Conservation (phyloP, 106 monocot species). For the Dendrobium chrysotoxum region DNA sequence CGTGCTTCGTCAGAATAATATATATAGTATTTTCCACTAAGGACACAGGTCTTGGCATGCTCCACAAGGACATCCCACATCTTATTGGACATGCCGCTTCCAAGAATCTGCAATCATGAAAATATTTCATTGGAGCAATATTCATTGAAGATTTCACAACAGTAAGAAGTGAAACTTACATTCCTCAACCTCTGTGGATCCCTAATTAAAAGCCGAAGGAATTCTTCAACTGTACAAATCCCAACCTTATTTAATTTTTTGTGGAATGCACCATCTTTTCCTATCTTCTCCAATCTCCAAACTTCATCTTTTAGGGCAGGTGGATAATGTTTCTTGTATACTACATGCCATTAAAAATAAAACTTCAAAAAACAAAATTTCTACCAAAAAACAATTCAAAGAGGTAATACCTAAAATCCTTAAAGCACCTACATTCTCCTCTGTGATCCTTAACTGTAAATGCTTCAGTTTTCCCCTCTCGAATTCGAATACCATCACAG, state of each 20-base stretch:
- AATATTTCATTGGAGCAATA: background rate
- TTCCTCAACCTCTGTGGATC: conserved; percentile 41
- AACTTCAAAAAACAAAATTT: conserved; percentile 1
- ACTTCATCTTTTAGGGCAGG: conserved; percentile 56
- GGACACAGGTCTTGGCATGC: conserved; percentile 58
- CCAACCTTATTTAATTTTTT: conserved; percentile 46
- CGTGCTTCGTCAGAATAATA: conserved; percentile 57
- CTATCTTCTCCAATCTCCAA: conserved; percentile 64
- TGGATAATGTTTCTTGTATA: conserved; percentile 58
- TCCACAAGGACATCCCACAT: conserved; percentile 56
- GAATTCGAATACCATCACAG: conserved; percentile 32
- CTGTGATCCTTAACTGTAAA: conserved; percentile 39
- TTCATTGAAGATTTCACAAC: background rate
- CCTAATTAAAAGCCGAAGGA: conserved; percentile 42
- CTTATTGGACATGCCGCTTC: conserved; percentile 47
- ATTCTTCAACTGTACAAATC: conserved; percentile 53
- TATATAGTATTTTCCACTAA: conserved; percentile 57
- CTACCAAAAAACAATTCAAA: background rate
- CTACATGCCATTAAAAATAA: conserved; percentile 8
- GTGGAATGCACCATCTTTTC: conserved; percentile 66
- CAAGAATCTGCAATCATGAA: conserved; percentile 40
- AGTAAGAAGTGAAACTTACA: conserved; percentile 22
- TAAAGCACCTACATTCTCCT: conserved; percentile 40
- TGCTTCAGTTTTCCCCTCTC: conserved; percentile 40
- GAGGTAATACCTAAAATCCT: background rate